A percentile compares a stretch with the other conserved stretches of the same genome.
phyloP scores from a whole-genome alignment of 768 basidiomycete species.

The Cyclocybe cylindracea region DNA sequence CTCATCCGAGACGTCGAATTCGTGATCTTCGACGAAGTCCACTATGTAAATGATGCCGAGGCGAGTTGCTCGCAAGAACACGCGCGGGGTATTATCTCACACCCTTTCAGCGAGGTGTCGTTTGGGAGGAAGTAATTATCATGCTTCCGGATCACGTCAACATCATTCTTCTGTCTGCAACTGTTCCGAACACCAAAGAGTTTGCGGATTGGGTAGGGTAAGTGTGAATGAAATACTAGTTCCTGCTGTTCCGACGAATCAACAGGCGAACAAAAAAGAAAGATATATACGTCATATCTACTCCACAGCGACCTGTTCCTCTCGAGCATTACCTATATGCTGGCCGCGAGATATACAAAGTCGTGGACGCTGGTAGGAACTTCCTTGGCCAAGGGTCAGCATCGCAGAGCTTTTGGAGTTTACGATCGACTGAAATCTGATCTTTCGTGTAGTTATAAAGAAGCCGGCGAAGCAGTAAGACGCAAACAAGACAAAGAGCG shows the following conservation, averaged over 20 bases:
- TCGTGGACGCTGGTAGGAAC: conserved; percentile 79
- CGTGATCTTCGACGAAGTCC: conserved; percentile 99
- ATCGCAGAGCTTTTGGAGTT: neutral
- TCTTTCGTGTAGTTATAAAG: conserved; percentile 67
- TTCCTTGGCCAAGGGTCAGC: conserved; percentile 75
- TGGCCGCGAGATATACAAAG: conserved; percentile 89
- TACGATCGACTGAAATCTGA: neutral
- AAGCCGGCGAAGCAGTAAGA: conserved; percentile 83
- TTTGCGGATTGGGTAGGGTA: conserved; percentile 99
- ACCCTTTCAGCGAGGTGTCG: conserved; percentile 81
- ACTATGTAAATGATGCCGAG: conserved; percentile 99
- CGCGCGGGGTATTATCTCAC: conserved; percentile 3
- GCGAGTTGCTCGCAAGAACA: conserved; percentile 38
- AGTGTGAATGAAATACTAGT: conserved; percentile 23
- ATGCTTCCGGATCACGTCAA: conserved; percentile 99
- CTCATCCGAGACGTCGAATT: conserved; percentile 98
- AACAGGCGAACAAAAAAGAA: conserved; percentile 96
- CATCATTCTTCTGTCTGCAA: conserved; percentile 95
- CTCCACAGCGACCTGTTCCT: conserved; percentile 93
- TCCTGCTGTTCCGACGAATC: conserved; percentile 1
- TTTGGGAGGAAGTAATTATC: conserved; percentile 99
- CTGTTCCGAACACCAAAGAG: conserved; percentile 96
- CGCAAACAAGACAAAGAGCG: conserved; percentile 98
- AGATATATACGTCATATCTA: conserved; percentile 98
- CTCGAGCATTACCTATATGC: conserved; percentile 97